phyloP scores from a whole-genome alignment of 768 basidiomycete genomes.

The Phanerodontia chrysosporium region DNA sequence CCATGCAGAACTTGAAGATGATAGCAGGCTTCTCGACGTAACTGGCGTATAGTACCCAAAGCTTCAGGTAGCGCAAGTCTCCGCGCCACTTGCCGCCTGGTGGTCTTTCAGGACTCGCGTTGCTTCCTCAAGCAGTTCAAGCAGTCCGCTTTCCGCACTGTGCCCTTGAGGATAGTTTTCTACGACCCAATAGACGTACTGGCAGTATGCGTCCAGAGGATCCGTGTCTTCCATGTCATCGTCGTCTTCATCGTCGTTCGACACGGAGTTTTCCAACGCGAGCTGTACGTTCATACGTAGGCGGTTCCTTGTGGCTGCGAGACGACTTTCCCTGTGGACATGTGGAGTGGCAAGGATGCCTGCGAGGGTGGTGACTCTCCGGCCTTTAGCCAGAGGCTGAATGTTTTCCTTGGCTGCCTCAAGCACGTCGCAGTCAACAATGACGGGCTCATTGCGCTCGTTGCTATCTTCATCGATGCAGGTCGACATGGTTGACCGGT shows the following conservation, averaged over 20 bases:
- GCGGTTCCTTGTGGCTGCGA: constrained; percentile 58
- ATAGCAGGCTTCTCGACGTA: constrained; percentile 87
- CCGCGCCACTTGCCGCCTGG: constrained; percentile 68
- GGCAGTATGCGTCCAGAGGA: constrained; percentile 80
- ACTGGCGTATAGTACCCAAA: constrained; percentile 92
- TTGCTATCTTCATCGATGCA: constrained; percentile 3
- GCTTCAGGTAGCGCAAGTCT: constrained; percentile 84
- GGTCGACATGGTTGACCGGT: not conserved
- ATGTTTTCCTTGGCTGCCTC: constrained; percentile 87
- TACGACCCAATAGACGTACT: constrained; percentile 86
- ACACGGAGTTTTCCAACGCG: constrained; percentile 38
- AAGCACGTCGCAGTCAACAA: constrained; percentile 78
- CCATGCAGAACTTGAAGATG: constrained; percentile 86
- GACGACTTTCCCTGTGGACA: constrained; percentile 66
- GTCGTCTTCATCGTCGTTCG: constrained; percentile 1
- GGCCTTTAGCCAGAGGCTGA: constrained; percentile 75
- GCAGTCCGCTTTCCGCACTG: constrained; percentile 82
- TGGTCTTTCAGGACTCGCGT: constrained; percentile 81
- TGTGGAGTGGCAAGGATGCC: constrained; percentile 73
- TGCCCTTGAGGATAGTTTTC: constrained; percentile 95
- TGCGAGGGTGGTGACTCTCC: constrained; percentile 74
- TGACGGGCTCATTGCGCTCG: constrained; percentile 33
- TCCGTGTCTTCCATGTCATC: constrained; percentile 62
- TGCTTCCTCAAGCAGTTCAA: constrained; percentile 89
- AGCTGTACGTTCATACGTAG: constrained; percentile 71